phyloP scores from a whole-genome alignment of 108 stramenopile species.

The Nitzschia palea region DNA sequence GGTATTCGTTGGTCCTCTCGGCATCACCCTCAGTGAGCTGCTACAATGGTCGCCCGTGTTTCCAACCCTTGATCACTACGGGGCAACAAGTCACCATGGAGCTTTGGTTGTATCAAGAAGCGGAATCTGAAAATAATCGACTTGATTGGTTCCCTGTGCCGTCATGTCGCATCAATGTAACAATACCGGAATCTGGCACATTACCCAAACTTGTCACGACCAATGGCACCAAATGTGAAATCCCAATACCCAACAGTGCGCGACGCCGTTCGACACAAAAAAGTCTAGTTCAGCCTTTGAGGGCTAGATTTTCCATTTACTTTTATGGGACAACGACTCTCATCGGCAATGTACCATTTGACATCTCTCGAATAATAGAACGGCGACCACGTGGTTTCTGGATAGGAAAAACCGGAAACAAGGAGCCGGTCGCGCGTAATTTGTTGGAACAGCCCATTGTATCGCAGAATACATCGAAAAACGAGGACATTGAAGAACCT shows the following conservation, averaged over 20 bases:
- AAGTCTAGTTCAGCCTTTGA: conserved; percentile 15
- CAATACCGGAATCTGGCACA: conserved; percentile 18
- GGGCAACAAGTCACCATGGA: conserved; percentile 7
- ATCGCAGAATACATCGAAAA: conserved; percentile 3
- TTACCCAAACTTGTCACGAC: conserved; percentile 20
- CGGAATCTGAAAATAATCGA: background rate
- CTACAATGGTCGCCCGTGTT: background rate
- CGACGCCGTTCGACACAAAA: conserved; percentile 9
- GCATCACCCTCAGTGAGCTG: conserved; percentile 13
- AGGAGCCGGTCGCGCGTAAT: conserved; percentile 2
- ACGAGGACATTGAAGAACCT: background rate
- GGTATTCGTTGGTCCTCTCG: conserved; percentile 22
- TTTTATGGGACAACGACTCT: background rate
- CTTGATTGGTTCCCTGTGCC: conserved; percentile 16
- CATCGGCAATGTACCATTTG: conserved; percentile 17
- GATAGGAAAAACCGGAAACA: background rate
- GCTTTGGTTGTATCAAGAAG: conserved; percentile 13
- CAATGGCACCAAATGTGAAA: conserved; percentile 20
- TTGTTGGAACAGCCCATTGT: conserved; percentile 14
- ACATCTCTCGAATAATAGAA: conserved; percentile 23
- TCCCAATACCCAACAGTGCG: conserved; percentile 17
- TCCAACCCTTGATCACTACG: background rate
- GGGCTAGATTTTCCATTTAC: conserved; percentile 23
- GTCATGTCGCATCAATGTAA: conserved; percentile 15
- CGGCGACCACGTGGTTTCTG: conserved; percentile 16